Evolutionary conservation across 2,329 filamentous ascomycete genomes (phyloP).

Genomic region (Aspergillus alliaceus): DNA sequence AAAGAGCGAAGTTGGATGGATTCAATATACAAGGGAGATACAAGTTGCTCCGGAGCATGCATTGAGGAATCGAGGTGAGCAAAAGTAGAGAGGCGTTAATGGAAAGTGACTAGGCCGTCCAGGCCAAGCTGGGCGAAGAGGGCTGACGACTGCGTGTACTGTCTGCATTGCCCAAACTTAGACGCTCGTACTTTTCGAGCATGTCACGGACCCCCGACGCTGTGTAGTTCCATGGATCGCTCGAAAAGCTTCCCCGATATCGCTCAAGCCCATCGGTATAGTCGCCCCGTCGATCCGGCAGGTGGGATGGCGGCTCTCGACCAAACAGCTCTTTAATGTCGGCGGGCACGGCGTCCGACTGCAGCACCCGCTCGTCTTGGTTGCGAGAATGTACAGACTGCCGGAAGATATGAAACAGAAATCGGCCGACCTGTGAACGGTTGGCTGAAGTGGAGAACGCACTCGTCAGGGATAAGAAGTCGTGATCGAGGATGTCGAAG

Average conservation of each 20-base stretch:
- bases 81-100: not conserved
- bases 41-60: too few species aligned
- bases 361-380: constrained; percentile 31
- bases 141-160: not conserved
- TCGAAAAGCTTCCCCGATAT: constrained; percentile 24
- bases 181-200: not conserved
- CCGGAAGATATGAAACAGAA: constrained; percentile 27
- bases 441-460: constrained; percentile 27
- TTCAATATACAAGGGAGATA: too few species aligned
- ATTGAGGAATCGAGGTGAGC: too few species aligned
- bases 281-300: constrained; percentile 25
- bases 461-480: constrained; percentile 35
- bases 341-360: constrained; percentile 22
- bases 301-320: constrained; percentile 17
- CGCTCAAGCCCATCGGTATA: constrained; percentile 34
- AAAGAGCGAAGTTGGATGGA: too few species aligned
- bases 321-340: constrained; percentile 36
- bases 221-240: not conserved
- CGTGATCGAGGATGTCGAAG: constrained; percentile 34
- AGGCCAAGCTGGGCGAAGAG: not conserved
- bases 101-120: not conserved
- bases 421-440: constrained; percentile 23
- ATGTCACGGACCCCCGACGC: not conserved
- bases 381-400: constrained; percentile 22
- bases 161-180: not conserved